Conservation (phyloP, 2,329 filamentous ascomycete species). For the Myriosclerotinia curreyana region DNA sequence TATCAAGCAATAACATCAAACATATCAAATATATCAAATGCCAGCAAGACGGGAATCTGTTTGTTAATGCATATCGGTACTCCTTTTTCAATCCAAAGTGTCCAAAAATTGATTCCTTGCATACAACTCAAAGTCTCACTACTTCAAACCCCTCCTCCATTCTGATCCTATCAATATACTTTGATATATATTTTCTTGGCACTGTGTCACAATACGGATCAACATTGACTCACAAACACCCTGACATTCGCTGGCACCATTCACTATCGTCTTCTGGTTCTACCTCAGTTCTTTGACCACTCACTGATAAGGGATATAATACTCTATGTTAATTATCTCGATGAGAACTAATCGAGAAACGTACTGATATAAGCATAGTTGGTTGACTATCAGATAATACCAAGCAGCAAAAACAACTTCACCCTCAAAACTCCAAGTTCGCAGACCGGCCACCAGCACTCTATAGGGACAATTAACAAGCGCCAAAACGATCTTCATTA, state of each 20-base stretch:
- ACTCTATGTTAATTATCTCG: neutral
- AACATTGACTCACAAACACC: neutral
- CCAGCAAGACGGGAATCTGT: neutral
- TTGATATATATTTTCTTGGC: neutral
- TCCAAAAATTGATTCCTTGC: neutral
- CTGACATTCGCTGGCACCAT: slow-evolving; percentile 17
- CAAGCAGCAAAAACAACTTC: neutral
- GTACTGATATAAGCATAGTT: slow-evolving; percentile 1
- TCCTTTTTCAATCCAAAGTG: neutral
- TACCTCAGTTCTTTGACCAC: neutral
- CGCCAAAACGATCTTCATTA: neutral
- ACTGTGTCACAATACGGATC: neutral
- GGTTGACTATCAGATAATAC: neutral
- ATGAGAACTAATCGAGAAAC: neutral
- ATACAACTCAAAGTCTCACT: neutral
- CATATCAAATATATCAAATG: neutral
- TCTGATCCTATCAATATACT: neutral
- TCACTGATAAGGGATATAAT: neutral
- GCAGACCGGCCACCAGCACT: neutral
- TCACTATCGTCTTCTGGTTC: slow-evolving; percentile 5
- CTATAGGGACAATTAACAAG: neutral
- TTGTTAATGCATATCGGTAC: neutral
- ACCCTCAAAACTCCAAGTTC: neutral
- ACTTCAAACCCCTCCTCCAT: neutral
- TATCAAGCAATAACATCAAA: too few species aligned